Evolutionary conservation across 2,329 filamentous ascomycete genomes (phyloP), one percentile per base, ranked within the genome.

Genomic region (Aspergillus aculeatus): DNA sequence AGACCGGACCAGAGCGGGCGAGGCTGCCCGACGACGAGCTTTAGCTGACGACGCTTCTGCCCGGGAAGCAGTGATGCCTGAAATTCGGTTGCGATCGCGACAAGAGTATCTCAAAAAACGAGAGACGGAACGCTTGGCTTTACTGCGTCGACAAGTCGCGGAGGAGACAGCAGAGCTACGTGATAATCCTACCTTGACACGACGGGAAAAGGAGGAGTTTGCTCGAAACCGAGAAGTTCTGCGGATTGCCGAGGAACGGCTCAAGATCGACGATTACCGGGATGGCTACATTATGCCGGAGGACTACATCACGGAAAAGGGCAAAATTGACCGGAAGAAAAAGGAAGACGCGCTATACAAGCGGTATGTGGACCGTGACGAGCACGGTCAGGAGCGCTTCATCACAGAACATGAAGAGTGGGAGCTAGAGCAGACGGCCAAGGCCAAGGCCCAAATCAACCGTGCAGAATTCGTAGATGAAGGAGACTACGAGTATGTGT

Each of bases 331-430:
- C 72, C 84, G 84, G 67, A 92, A 90, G 73, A 90, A 90, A 73
- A 98, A 98, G 73, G 86, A 95, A 64, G 91, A 96, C 24, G 91
- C 91, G 0, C 82, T 99, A 11, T 96, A 96, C 77, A 93, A 92
- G 73, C 86, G 93, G 54, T 94, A 96, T 67, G 88, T 96, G 3
- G 93, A 97, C 63, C 85, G 86, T 61, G 92, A 96, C 68, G 91
- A 96, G 68, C 89, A 89, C 68, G 93, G 93, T 4, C 88, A 95
- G 64, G 94, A 97, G 73, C 89, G 89, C 68, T 96, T 92, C 68
- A 86, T 96, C 59, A 96, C 92, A 0, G 95, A 99, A 73, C 90
- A 96, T 64, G 93, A 99, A 63, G 91, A 96, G 71, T 99, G 94
- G 94, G 95, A 99, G 73, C 81, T 86, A 59, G 94, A 98, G 72